Conservation (phyloP, 177 flowering plant species). For the Tripterygium wilfordii region DNA sequence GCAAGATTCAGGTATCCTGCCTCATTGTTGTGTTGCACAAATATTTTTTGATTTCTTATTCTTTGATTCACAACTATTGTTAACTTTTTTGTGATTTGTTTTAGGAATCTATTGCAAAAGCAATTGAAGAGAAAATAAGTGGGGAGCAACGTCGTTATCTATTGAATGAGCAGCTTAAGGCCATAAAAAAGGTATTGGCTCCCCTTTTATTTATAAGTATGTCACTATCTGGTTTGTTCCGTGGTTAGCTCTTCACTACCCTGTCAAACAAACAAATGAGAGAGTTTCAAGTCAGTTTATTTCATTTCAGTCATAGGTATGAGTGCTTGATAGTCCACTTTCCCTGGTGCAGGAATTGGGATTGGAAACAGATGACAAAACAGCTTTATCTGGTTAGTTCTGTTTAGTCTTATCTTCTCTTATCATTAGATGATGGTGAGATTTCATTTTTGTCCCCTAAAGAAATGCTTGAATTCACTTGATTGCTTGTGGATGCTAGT, state of each 20-base stretch:
- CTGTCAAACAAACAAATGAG: no score
- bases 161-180: slow-evolving; percentile 97
- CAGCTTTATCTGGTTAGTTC: slow-evolving; percentile 88
- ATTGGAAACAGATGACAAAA: slow-evolving; percentile 96
- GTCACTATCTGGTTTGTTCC: not conserved
- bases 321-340: slow-evolving; percentile 2
- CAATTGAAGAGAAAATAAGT: slow-evolving; percentile 96
- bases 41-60: not conserved
- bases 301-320: not conserved
- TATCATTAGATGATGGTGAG: not conserved
- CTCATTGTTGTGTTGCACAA: not conserved
- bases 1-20: slow-evolving; percentile 80
- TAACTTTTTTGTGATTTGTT: not conserved
- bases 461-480: no score
- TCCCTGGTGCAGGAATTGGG: slow-evolving; percentile 78
- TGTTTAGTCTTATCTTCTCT: not conserved
- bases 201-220: not conserved
- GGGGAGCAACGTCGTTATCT: slow-evolving; percentile 94
- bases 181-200: slow-evolving; percentile 80
- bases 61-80: not conserved
- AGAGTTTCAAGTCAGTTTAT: not conserved
- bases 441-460: no score
- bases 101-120: slow-evolving; percentile 96
- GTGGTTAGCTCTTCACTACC: not conserved
- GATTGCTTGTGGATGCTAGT: not conserved